Evolutionary conservation across 495 filamentous ascomycete species (phyloP).

Genomic region (Talaromyces proteolyticus): DNA sequence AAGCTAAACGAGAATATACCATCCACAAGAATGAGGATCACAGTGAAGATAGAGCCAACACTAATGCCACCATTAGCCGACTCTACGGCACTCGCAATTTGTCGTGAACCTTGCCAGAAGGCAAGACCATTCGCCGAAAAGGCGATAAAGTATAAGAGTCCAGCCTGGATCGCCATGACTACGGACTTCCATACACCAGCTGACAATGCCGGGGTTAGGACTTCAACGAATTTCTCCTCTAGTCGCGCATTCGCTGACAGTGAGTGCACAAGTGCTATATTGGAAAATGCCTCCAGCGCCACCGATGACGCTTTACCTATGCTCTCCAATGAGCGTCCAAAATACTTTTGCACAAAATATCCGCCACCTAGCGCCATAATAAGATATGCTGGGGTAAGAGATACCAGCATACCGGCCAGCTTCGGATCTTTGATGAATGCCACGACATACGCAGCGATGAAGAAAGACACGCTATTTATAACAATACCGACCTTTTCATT

Average conservation of each 20-base stretch:
- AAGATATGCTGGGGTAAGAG: constrained; percentile 47
- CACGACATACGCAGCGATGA: constrained; percentile 44
- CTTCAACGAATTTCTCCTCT: not conserved
- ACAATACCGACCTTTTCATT: constrained; percentile 52
- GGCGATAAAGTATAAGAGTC: constrained; percentile 22
- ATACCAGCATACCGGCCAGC: constrained; percentile 46
- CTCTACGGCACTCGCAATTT: constrained; percentile 14
- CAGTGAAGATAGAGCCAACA: not conserved
- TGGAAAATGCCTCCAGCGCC: constrained; percentile 16
- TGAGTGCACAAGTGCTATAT: constrained; percentile 21
- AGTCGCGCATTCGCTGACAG: constrained; percentile 17
- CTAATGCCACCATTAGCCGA: not conserved
- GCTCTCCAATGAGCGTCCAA: constrained; percentile 28
- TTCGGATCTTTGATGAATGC: constrained; percentile 41
- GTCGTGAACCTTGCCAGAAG: constrained; percentile 45
- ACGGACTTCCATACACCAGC: not conserved
- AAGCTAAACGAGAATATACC: not conserved
- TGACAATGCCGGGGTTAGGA: not conserved
- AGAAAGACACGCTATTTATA: constrained; percentile 40
- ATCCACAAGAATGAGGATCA: not conserved
- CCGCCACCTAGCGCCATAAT: constrained; percentile 46
- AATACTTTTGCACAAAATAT: constrained; percentile 39
- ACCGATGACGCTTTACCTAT: constrained; percentile 24
- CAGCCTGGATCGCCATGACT: not conserved
- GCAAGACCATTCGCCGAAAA: constrained; percentile 45